Base-by-base conservation (phyloP, 2,329 filamentous ascomycete genomes). In the Dactylellina haptotyla region DNA sequence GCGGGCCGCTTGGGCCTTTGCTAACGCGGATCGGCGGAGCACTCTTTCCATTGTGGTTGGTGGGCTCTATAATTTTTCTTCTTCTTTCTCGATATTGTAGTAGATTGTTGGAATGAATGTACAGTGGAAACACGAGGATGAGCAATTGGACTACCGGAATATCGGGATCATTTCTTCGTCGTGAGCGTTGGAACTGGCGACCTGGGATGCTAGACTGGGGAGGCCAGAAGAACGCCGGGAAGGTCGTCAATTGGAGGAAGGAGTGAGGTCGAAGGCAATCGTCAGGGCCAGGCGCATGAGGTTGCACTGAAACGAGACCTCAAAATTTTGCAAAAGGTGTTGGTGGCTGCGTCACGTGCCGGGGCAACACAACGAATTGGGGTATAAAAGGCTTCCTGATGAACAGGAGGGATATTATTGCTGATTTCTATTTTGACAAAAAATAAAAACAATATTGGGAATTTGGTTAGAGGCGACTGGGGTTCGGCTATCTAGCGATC, bases 1-100 rank as follows among this genome's bases (percentile, higher is more conserved):
- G n/a, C 57, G 64, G 53, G 70, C 70, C 10, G 51, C 70, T 20
- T 61, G 34, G 14, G 70, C 63, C 34, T 67, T 69, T 9, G 70
- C 70, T n/a, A 75, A 50, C n/a, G 41, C 37, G 3, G 70, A 39
- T 12, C 70, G 70, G 57, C 70, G 70, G 70, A 75, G 34, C 39
- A 69, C 50, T 34, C 62, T 61, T 16, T 75, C 48, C 70, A 75
- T 75, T 6, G 23, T 70, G 32, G 4, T 4, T 16, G 16, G 9
- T 41, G 6, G 18, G 12, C 46, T n/a, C 32, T 34, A 14, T 34
- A 14, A 14, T 20, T 12, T 50, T 45, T 34, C 26, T 5, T 51
- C 34, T 45, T 20, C 9, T 46, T 48, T 48, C 1, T 16, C 25
- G 18, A 16, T 30, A 4, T 39, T 46, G 16, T 12, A 28, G 48